Evolutionary conservation across 2,329 filamentous ascomycete species (phyloP).

Genomic region (Neurospora sp.): DNA sequence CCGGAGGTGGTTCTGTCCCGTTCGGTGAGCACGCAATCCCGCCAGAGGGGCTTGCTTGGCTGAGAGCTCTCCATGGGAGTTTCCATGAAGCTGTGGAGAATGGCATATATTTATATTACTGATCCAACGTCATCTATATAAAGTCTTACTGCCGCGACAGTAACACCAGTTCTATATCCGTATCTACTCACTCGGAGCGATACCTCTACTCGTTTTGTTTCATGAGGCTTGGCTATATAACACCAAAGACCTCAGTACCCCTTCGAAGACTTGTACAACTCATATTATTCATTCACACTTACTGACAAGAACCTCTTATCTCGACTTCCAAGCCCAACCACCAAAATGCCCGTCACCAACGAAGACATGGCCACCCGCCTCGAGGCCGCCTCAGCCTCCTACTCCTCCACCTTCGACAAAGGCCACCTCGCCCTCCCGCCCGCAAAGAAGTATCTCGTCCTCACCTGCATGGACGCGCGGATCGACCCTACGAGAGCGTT

Average conservation of each 20-base stretch:
- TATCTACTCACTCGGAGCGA: neutral
- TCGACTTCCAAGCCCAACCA: no score
- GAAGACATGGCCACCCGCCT: slow-evolving; percentile 12
- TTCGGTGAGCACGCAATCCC: neutral
- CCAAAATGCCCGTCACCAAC: slow-evolving; percentile 18
- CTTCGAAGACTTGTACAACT: no score
- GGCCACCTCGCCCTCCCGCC: slow-evolving; percentile 59
- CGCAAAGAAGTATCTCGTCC: slow-evolving; percentile 56
- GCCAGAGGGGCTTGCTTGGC: neutral
- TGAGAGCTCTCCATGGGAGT: neutral
- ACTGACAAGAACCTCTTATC: no score
- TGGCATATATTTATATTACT: neutral
- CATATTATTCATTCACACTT: no score
- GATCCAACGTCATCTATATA: neutral
- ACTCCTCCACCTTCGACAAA: slow-evolving; percentile 44
- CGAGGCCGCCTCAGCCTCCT: slow-evolving; percentile 19
- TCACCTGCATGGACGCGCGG: slow-evolving; percentile 79
- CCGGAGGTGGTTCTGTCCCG: neutral
- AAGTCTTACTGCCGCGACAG: neutral
- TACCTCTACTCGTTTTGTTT: neutral
- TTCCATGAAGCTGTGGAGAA: neutral
- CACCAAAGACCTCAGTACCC: no score
- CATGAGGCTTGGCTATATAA: neutral
- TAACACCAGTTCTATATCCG: neutral
- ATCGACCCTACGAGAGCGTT: slow-evolving; percentile 59